Conservation (phyloP, 2,329 filamentous ascomycete species). For the Leptographium lundbergii region DNA sequence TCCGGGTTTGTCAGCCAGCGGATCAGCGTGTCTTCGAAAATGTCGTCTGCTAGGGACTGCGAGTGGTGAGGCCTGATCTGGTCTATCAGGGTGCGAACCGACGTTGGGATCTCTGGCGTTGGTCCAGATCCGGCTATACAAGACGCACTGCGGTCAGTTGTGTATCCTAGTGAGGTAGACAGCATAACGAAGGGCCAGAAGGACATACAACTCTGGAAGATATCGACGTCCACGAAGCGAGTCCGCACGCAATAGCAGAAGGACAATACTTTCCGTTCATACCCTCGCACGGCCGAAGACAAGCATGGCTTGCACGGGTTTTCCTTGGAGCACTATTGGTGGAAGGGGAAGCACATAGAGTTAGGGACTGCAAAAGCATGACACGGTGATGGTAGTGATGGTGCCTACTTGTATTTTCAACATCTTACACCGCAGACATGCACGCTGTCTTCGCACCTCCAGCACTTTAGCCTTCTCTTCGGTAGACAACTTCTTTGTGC, state of each 20-base stretch:
- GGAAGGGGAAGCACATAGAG: background rate
- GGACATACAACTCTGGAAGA: conserved; percentile 12
- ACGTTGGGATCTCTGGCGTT: conserved; percentile 6
- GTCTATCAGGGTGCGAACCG: conserved; percentile 7
- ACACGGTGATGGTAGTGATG: background rate
- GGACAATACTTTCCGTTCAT: conserved; percentile 16
- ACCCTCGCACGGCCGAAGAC: conserved; percentile 15
- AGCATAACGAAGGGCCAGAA: background rate
- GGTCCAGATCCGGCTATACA: conserved; percentile 2
- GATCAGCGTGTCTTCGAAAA: conserved; percentile 16
- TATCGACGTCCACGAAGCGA: conserved; percentile 18
- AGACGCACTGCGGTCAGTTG: background rate
- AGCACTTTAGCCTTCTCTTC: conserved; percentile 15
- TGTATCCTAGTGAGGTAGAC: background rate
- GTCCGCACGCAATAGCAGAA: conserved; percentile 19
- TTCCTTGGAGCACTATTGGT: conserved; percentile 16
- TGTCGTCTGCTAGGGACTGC: conserved; percentile 3
- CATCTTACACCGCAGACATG: conserved; percentile 18
- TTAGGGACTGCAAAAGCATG: background rate
- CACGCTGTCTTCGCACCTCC: conserved; percentile 16
- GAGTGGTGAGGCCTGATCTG: conserved; percentile 7
- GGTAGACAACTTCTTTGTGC: conserved; percentile 13
- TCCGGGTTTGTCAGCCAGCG: conserved; percentile 17
- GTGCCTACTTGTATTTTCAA: conserved; percentile 17
- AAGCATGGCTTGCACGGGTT: conserved; percentile 17